phyloP scores from a whole-genome alignment of 1,139 yeast species.

The Eremothecium gossypii region DNA sequence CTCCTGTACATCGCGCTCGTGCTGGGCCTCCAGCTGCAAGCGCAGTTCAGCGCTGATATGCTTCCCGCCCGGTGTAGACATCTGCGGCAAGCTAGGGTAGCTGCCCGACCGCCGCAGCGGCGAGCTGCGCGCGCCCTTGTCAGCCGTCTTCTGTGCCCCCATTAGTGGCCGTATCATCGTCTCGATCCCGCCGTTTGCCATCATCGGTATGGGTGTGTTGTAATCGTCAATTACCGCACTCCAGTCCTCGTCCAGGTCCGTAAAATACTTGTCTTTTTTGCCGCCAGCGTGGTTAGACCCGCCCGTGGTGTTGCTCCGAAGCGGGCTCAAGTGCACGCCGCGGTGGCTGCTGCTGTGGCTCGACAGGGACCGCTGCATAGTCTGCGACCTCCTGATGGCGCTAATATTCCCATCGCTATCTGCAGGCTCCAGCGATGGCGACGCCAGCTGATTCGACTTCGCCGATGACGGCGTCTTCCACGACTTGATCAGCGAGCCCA shows the following conservation, averaged over 20 bases:
- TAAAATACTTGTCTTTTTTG: constrained; percentile 33
- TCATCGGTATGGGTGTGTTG: constrained; percentile 34
- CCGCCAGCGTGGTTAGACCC: constrained; percentile 10
- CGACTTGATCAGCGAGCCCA: constrained; percentile 10
- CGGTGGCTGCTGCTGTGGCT: constrained; percentile 6
- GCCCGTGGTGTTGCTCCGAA: constrained; percentile 11
- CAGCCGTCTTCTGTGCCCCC: constrained; percentile 21
- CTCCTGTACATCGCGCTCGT: constrained; percentile 41
- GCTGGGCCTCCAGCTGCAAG: constrained; percentile 23
- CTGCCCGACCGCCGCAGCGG: constrained; percentile 25
- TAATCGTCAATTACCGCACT: constrained; percentile 63
- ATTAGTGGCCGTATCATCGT: constrained; percentile 12
- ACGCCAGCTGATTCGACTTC: constrained; percentile 3
- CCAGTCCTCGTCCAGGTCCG: constrained; percentile 86
- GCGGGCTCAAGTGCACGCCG: constrained; percentile 8
- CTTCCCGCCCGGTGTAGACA: constrained; percentile 15
- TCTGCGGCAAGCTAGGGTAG: constrained; percentile 29
- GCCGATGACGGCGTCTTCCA: constrained; percentile 9
- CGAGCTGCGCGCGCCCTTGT: constrained; percentile 29
- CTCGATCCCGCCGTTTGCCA: constrained; percentile 29
- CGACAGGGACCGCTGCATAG: constrained; percentile 4
- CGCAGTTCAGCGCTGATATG: constrained; percentile 23
- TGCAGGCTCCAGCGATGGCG: background rate
- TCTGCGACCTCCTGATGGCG: constrained; percentile 3
- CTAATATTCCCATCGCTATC: constrained; percentile 4